Evolutionary conservation across 2,329 filamentous ascomycete species (phyloP).

Genomic region (Cercospora brassicicola): DNA sequence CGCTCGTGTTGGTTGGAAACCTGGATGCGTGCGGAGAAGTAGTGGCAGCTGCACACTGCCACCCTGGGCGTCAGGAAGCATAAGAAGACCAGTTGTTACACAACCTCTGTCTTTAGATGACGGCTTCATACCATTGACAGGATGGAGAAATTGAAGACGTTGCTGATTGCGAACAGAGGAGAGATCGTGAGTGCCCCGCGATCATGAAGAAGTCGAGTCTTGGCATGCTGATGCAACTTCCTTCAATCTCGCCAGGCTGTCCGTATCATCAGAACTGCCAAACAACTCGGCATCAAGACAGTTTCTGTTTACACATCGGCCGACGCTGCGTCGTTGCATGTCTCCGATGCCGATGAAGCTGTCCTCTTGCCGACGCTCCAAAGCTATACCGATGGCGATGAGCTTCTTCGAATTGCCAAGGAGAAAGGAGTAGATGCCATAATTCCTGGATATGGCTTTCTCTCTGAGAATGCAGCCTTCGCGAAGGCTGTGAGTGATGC

Average conservation of each 20-base stretch:
- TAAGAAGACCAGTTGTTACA: not conserved
- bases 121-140: not conserved
- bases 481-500: conserved; percentile 54
- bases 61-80: not conserved
- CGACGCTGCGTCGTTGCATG: conserved; percentile 58
- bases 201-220: not conserved
- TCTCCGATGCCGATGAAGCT: conserved; percentile 55
- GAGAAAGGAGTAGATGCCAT: conserved; percentile 56
- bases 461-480: conserved; percentile 65
- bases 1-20: not conserved
- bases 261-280: conserved; percentile 55
- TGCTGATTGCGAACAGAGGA: conserved; percentile 61
- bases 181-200: conserved; percentile 47
- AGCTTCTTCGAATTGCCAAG: conserved; percentile 55
- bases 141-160: conserved; percentile 50
- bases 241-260: conserved; percentile 31
- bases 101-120: not conserved
- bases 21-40: not conserved
- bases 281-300: conserved; percentile 52
- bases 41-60: not conserved
- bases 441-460: conserved; percentile 67
- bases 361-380: conserved; percentile 52
- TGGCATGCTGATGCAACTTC: conserved; percentile 8
- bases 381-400: conserved; percentile 51
- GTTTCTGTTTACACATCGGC: conserved; percentile 60